Percentiles rank a stretch among this genome's conserved stretches.
Evolutionary conservation across 164 flowering plant genomes (phyloP).

Genomic region (Sedum album): DNA sequence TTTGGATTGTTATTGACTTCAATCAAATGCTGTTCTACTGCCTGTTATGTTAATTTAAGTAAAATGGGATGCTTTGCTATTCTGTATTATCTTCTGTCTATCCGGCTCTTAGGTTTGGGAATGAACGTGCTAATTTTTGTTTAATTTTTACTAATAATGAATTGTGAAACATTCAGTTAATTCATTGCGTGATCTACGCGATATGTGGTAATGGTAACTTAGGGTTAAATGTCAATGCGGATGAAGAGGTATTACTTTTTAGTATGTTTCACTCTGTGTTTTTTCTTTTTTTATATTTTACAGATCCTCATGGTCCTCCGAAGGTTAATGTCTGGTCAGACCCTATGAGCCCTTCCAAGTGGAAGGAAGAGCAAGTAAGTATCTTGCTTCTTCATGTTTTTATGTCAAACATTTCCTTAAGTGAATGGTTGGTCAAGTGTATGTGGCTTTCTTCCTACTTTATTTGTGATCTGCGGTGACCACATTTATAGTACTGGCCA

Average conservation of each 20-base stretch:
- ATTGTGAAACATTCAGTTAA: too few relatives aligned
- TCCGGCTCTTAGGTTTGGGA: too few relatives aligned
- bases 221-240: neutral
- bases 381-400: neutral
- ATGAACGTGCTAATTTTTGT: too few relatives aligned
- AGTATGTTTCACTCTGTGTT: neutral
- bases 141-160: neutral
- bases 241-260: neutral
- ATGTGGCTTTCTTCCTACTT: neutral
- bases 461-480: neutral
- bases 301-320: slow-evolving; percentile 61
- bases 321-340: slow-evolving; percentile 46
- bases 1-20: too few relatives aligned
- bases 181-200: too few relatives aligned
- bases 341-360: slow-evolving; percentile 47
- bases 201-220: neutral
- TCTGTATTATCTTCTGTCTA: neutral
- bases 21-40: too few relatives aligned
- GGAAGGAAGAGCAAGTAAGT: slow-evolving; percentile 73
- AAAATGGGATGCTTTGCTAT: neutral
- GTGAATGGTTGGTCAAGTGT: too few relatives aligned
- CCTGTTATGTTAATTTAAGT: neutral
- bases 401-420: neutral
- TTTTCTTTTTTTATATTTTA: neutral
- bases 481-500: too few relatives aligned